These are phyloP conservation scores for Aspergillus chevalieri DNA, from an alignment of 2,329 filamentous ascomycete species.

Conservation along the genomic window DNA sequence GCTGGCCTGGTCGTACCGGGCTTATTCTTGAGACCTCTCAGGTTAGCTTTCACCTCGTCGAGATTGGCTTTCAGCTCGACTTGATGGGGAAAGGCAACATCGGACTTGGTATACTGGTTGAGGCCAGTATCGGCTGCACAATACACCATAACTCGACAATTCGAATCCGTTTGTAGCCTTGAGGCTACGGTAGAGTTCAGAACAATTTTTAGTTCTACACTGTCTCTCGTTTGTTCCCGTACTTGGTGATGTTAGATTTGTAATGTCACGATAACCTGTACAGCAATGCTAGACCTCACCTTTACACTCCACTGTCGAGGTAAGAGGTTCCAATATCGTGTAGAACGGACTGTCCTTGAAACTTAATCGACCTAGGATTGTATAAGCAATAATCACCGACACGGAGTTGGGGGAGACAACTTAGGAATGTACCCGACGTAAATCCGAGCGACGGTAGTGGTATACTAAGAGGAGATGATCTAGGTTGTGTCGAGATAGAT, in stretches of 20 bases:
- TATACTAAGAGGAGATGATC: conserved; percentile 19
- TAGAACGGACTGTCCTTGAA: conserved; percentile 87
- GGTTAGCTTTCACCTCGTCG: conserved; percentile 83
- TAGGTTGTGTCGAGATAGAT: conserved; percentile 20
- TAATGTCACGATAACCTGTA: conserved; percentile 8
- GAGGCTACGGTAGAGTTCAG: conserved; percentile 50
- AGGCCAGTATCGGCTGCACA: conserved; percentile 61
- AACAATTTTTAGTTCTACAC: conserved; percentile 52
- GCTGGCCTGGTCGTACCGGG: conserved; percentile 89
- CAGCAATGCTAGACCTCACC: conserved; percentile 47
- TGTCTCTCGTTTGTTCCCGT: conserved; percentile 55
- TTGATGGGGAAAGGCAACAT: conserved; percentile 86
- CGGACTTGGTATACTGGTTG: conserved; percentile 53
- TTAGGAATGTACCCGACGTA: conserved; percentile 20
- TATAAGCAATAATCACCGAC: conserved; percentile 11
- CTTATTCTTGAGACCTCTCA: conserved; percentile 91
- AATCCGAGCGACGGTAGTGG: conserved; percentile 27
- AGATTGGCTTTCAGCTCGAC: conserved; percentile 87
- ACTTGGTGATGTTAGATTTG: conserved; percentile 37
- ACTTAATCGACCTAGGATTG: conserved; percentile 42
- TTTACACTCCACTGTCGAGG: conserved; percentile 62
- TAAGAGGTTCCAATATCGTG: conserved; percentile 59
- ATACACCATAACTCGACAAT: conserved; percentile 72
- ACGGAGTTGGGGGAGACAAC: conserved; percentile 1
- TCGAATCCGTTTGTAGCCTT: conserved; percentile 55